Percentiles rank a stretch among this genome's conserved stretches.
Conservation (phyloP, 192 early-diverging fungal genomes). For the Backusella macrospora region DNA sequence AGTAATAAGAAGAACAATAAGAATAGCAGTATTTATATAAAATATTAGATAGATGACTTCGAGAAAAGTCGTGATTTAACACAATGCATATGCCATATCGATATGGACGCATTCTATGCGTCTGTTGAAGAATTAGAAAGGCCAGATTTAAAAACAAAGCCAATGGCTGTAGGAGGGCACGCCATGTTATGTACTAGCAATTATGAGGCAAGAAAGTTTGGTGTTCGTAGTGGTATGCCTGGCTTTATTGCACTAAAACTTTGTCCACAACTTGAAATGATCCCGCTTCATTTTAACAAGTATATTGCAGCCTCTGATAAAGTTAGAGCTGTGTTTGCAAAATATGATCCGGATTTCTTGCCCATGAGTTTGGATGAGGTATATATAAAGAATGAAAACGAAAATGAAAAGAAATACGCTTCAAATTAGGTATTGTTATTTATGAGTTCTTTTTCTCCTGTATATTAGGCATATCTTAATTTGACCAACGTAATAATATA, state of each 20-base stretch:
- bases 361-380: constrained; percentile 58
- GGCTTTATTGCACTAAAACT: constrained; percentile 60
- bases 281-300: constrained; percentile 53
- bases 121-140: constrained; percentile 70
- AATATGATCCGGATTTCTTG: constrained; percentile 64
- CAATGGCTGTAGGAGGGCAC: constrained; percentile 62
- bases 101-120: constrained; percentile 78
- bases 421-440: background rate
- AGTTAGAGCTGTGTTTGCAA: constrained; percentile 55
- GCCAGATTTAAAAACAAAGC: constrained; percentile 59
- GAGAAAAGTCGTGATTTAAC: constrained; percentile 51
- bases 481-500: constrained; percentile 38
- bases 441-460: background rate
- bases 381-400: background rate
- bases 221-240: constrained; percentile 72
- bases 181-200: constrained; percentile 67
- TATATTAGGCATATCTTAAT: constrained; percentile 41
- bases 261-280: constrained; percentile 60
- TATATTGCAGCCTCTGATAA: constrained; percentile 48
- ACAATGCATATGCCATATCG: constrained; percentile 62
- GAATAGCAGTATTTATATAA: constrained; percentile 32
- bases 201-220: constrained; percentile 65
- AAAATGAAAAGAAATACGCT: background rate
- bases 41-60: constrained; percentile 28
- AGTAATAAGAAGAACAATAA: constrained; percentile 18